Evolutionary conservation across 352 stramenopile genomes (phyloP), one percentile per base, ranked within the genome.

Genomic region (Halophytophthora polymorphica): DNA sequence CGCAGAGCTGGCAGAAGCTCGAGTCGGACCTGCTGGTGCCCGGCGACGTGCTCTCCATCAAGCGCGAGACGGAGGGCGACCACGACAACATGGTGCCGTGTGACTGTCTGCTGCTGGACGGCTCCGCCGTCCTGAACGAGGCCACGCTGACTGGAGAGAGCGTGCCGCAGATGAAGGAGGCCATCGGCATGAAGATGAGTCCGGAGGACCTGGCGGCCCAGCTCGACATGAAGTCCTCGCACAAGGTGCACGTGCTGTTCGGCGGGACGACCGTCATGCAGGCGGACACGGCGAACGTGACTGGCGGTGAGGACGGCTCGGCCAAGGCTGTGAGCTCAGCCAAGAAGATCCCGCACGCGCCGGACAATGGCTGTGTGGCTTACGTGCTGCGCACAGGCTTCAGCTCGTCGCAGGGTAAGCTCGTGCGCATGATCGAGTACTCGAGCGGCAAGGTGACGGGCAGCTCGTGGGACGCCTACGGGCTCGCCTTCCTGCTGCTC

Each of bases 341-440:
- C 28, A 64, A 80, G 33, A 64, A 57, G 33, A 81, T 94, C 17
- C 82, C 96, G 0, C 56, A 67, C 7, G 63, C 83, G 18, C 96
- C 96, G 2, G 88, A 99, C 62, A 64, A 77, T 31, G 97, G 97
- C 7, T 96, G 94, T 43, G 81, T 96, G 7, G 95, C 79, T 19
- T 96, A 98, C 53, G 96, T 99, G 17, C 63, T 99, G 35, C 84
- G 96, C 43, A 99, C 96, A 5, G 93, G 97, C 5, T 99, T 99
- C 60, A 95, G 96, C 61, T 98, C 97, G 1, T 95, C 92, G 31
- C 97, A 99, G 65, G 97, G 97, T 42, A 93, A 96, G 42, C 71
- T 99, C n/a, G 88, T 99, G 53, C 95, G 96, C 23, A 99, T 96
- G 61, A 98, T 99, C 56, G 86, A 98, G 31, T 99, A 98, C 61